Evolutionary conservation across 2,329 filamentous ascomycete genomes (phyloP), one percentile per base, ranked within the genome.

Genomic region (Colletotrichum agaves): DNA sequence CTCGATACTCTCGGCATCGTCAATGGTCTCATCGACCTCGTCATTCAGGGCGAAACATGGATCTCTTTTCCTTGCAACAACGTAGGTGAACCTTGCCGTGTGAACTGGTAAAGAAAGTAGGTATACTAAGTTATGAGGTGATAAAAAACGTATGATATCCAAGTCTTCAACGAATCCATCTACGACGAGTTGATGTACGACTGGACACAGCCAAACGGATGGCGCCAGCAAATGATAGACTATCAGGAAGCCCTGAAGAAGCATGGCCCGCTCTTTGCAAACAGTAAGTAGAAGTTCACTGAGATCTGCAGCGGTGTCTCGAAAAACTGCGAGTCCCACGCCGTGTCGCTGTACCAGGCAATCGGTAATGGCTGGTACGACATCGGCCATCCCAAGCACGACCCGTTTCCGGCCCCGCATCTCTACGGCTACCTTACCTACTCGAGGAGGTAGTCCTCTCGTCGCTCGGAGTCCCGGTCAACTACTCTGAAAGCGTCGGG

Each of bases 1-100:
- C 80, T 93, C 10, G 80, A 80, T n/a, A 87, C 90, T 0, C 77
- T 93, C 0, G 90, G 90, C 12, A 91, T 93, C 66, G 81, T 92
- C 66, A 92, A 93, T 74, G 91, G 90, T 5, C 87, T 90, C 70
- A 80, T 93, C 41, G 91, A 94, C 72, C 82, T 86, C 70, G 75
- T 88, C 17, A 82, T 88, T 1, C 89, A 93, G 77, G 80, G 80
- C 3, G 85, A 86, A 3, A 85, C 79, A 69, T 88, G 86, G 71
- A 83, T 87, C 2, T 74, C 77, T 3, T 90, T 89, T 74, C 85
- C 86, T 6, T 82, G 83, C 68, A 87, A 88, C 73, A 92, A 92
- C 74, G 88, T 11, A n/a, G 63, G 64, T 55, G 4, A 10, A 13
- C 0, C 2, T 3, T 17, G 1, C 2, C 7, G 4, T 1, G 15